A percentile compares a stretch with the other conserved stretches of the same genome.
These are phyloP conservation scores for Nemania sp. DNA, from an alignment of 2,329 filamentous ascomycete genomes.

Conservation along the genomic window DNA sequence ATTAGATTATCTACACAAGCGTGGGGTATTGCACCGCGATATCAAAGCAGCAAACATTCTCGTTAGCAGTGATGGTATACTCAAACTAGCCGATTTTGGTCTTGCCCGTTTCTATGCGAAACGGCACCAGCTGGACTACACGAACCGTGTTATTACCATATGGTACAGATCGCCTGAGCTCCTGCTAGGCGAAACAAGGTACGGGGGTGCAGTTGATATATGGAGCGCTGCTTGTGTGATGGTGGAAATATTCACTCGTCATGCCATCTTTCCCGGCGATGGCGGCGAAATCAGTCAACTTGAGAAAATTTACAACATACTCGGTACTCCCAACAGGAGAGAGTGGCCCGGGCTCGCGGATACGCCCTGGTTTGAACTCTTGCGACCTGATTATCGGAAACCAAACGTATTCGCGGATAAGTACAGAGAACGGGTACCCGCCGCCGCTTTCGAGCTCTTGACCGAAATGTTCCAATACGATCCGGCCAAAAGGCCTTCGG, in stretches of 20 bases:
- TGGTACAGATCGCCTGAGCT: constrained; percentile 95
- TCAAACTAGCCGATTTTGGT: constrained; percentile 96
- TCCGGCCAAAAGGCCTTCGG: constrained; percentile 78
- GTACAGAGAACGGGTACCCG: constrained; percentile 76
- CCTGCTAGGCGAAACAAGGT: constrained; percentile 86
- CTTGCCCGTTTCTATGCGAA: constrained; percentile 96
- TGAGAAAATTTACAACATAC: constrained; percentile 91
- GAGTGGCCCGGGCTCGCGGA: constrained; percentile 92
- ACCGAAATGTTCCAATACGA: constrained; percentile 87
- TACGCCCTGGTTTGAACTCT: constrained; percentile 95
- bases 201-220: constrained; percentile 87
- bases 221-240: constrained; percentile 98
- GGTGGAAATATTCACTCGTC: constrained; percentile 91
- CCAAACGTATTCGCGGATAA: constrained; percentile 79
- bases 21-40: constrained; percentile 93
- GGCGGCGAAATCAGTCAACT: constrained; percentile 95
- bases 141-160: constrained; percentile 97
- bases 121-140: constrained; percentile 88
- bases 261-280: constrained; percentile 93
- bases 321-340: constrained; percentile 81
- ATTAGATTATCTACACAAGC: constrained; percentile 87
- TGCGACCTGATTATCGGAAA: constrained; percentile 75
- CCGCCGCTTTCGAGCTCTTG: constrained; percentile 81
- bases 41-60: constrained; percentile 99
- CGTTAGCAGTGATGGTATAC: constrained; percentile 82